A percentile compares a stretch with the other conserved stretches of the same genome.
phyloP scores from a whole-genome alignment of 306 rosid species.

The Castanea sativa region DNA sequence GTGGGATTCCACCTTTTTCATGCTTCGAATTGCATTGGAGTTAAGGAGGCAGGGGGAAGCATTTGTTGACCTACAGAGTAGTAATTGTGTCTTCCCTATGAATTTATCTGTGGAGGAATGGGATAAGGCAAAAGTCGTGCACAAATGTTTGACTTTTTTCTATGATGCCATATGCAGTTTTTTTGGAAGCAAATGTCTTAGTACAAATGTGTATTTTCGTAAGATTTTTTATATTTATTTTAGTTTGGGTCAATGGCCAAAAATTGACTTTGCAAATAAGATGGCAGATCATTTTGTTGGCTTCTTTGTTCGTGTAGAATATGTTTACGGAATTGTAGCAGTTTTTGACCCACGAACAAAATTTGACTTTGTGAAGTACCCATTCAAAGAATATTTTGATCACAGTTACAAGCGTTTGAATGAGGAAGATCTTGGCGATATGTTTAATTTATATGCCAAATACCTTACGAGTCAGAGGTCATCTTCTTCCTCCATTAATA shows the following conservation, averaged over 20 bases:
- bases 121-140: too few relatives aligned
- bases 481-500: not conserved
- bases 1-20: too few relatives aligned
- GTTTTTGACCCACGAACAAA: not conserved
- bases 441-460: not conserved
- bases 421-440: accelerated
- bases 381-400: not conserved
- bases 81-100: not conserved
- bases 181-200: too few relatives aligned
- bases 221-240: accelerated
- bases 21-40: too few relatives aligned
- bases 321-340: not conserved
- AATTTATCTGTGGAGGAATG: too few relatives aligned
- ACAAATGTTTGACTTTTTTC: too few relatives aligned
- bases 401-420: accelerated
- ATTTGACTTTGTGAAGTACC: not conserved
- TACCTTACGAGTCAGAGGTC: not conserved
- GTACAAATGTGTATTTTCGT: too few relatives aligned
- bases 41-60: too few relatives aligned
- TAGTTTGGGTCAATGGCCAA: accelerated
- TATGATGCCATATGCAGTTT: too few relatives aligned
- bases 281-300: accelerated
- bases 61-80: too few relatives aligned
- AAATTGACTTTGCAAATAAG: too few relatives aligned
- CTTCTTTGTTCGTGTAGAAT: too few relatives aligned